Evolutionary conservation across 2,329 filamentous ascomycete species (phyloP), one percentile per base, ranked within the genome.

Genomic region (Cercospora sojina): DNA sequence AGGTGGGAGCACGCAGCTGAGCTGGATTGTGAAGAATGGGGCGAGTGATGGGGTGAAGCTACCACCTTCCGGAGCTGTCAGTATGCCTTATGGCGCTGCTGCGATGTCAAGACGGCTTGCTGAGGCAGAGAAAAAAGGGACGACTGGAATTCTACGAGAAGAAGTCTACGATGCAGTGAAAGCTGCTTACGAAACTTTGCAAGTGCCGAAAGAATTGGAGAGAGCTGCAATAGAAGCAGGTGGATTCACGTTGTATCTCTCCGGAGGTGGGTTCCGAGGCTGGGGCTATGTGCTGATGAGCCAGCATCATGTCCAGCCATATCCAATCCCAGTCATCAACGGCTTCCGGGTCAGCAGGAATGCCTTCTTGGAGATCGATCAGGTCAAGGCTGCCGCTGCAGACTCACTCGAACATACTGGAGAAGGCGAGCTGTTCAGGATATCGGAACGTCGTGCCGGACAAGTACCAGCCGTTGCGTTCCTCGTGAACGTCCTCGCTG

Each of bases 261-360:
- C 91, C 69, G 93, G 93, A 51, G 93, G 93, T 25, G 93, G 93
- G 0, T 96, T 97, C 76, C 84, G 93, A 38, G 93, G 93, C 16
- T 97, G 96, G 83, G 93, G 93, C 6, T 96, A 92, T 78, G 88
- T 96, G 74, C 83, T 97, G 61, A 93, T 96, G 90, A 88, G 90
- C 75, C 85, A 87, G 71, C 91, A 94, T 73, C 79, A 82, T 5
- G 85, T 92, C 51, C 82, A 85, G 62, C 92, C 92, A 0, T 97
- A 96, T 76, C 93, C 93, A 0, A 90, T 97, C 27, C 87, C 92
- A 0, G 88, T 90, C 20, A 90, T 95, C 77, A 93, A 93, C 68
- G 89, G 91, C 1, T 97, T 95, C 78, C 86, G 83, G 8, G 91
- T 89, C 1, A 78, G 83, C 0, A 86, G 86, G 10, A 75, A 81